Evolutionary conservation across 306 rosid species (phyloP), one percentile per base, ranked within the genome.

Genomic region (Castanospermum australe): DNA sequence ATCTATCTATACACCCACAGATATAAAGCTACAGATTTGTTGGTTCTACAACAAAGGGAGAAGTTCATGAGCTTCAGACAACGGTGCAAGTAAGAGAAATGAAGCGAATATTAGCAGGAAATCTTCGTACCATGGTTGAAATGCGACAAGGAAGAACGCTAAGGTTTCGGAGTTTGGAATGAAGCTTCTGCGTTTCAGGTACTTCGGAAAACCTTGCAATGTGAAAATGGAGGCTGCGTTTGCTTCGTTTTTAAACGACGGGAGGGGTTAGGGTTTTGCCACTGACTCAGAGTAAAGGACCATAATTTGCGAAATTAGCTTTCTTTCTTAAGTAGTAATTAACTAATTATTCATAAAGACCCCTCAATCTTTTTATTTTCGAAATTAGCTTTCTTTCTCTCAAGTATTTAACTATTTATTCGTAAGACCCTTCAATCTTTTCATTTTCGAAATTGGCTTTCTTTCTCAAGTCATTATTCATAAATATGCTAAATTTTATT

Each of bases 101-200:
- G 17, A 67, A 42, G 11, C 38, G 4, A 6, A 60, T 15, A 17
- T 28, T 2, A 13, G 12, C 38, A 13, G 1, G 2, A 12, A 20
- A 20, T 42, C 18, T 15, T 44, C 78, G 57, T 65, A 87, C 90
- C 90, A 87, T 87, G 82, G 12, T 59, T 71, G 33, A 54, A 41
- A 74, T 45, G n/a, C 28, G 67, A n/a, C 11, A 48, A 36, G 79
- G 67, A 47, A 54, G 12, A 36, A 44, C n/a, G 33, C 36, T 79
- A 66, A 81, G 76, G 72, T 25, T 10, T 36, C 5, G 51, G 42
- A 38, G 42, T 51, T 20, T 11, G 4, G 21, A 14, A 14, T 24
- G 73, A 15, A 25, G 18, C 61, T 30, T 56, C 51, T 6, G 73
- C 63, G 50, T 55, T 35, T 38, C 25, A 55, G 32, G 59, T 22